Evolutionary conservation across 2,329 filamentous ascomycete species (phyloP).

Genomic region (Scolecobasidium constrictum): DNA sequence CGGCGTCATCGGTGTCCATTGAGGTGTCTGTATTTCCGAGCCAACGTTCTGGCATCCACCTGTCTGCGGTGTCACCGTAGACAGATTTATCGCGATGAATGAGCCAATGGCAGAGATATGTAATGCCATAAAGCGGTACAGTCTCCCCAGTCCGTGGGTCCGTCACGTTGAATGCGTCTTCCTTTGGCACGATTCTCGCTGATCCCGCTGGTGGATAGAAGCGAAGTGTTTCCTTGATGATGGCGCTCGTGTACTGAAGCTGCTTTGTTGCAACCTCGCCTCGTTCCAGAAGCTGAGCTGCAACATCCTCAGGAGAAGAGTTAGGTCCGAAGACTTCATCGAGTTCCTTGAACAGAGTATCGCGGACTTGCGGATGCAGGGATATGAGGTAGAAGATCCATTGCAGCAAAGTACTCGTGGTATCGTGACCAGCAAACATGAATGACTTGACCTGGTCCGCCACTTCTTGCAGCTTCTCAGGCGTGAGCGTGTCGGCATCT

Average conservation of each 20-base stretch:
- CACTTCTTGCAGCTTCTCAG: constrained; percentile 10
- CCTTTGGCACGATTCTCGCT: constrained; percentile 20
- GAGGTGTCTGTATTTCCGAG: constrained; percentile 11
- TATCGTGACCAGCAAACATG: constrained; percentile 33
- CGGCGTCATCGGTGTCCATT: neutral
- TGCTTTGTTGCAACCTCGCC: constrained; percentile 32
- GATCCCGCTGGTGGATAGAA: constrained; percentile 39
- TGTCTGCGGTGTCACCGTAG: constrained; percentile 6
- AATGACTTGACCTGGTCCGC: constrained; percentile 25
- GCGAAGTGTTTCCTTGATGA: constrained; percentile 43
- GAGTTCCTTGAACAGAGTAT: constrained; percentile 35
- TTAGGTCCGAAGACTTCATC: constrained; percentile 38
- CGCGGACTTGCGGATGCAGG: constrained; percentile 17
- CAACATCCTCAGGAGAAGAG: neutral
- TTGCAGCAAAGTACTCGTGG: constrained; percentile 24
- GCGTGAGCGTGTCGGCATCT: constrained; percentile 4
- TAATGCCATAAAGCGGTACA: constrained; percentile 8
- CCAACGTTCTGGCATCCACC: constrained; percentile 9
- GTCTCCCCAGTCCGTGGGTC: neutral
- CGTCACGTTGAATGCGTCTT: neutral
- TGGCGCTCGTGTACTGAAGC: constrained; percentile 40
- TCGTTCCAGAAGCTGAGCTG: neutral
- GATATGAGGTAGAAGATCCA: constrained; percentile 22
- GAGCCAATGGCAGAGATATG: constrained; percentile 7
- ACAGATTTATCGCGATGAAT: constrained; percentile 8